Conservation (phyloP, 1,284 basidiomycete genomes). For the Pseudozyma pruni region DNA sequence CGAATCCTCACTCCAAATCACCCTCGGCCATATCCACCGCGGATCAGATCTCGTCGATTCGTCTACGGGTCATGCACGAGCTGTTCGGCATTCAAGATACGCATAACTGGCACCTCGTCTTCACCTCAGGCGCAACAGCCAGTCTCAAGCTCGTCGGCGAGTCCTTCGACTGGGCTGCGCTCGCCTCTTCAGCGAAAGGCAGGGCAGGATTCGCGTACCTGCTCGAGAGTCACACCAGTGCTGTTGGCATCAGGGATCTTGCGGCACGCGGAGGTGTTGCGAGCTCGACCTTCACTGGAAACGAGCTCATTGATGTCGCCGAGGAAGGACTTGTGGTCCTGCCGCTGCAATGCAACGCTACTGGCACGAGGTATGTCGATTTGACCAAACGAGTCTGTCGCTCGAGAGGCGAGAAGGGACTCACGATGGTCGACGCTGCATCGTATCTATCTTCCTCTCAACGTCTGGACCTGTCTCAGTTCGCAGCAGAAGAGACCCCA, state of each 20-base stretch:
- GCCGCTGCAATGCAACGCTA: conserved; percentile 59
- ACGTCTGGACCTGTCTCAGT: conserved; percentile 12
- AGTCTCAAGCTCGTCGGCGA: conserved; percentile 52
- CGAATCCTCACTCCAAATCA: conserved; percentile 66
- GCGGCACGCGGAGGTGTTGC: conserved; percentile 15
- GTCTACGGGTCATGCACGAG: conserved; percentile 53
- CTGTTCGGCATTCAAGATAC: conserved; percentile 57
- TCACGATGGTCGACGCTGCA: conserved; percentile 50
- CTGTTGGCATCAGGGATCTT: conserved; percentile 48
- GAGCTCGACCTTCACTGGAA: conserved; percentile 8
- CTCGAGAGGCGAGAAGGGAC: conserved; percentile 2
- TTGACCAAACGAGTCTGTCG: conserved; percentile 23
- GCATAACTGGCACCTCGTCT: conserved; percentile 52
- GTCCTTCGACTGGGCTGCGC: conserved; percentile 32
- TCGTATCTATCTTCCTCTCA: conserved; percentile 52
- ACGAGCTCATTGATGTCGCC: not conserved
- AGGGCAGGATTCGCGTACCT: conserved; percentile 30
- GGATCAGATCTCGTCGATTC: conserved; percentile 45
- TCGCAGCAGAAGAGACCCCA: conserved; percentile 21
- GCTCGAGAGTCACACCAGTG: conserved; percentile 49
- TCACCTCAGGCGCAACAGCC: conserved; percentile 54
- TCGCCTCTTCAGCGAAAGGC: not conserved
- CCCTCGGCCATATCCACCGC: conserved; percentile 55
- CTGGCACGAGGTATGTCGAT: conserved; percentile 38
- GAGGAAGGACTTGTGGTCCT: conserved; percentile 29